Base-by-base conservation (phyloP, 1,284 basidiomycete genomes). In the Trichosporon coremiiforme region DNA sequence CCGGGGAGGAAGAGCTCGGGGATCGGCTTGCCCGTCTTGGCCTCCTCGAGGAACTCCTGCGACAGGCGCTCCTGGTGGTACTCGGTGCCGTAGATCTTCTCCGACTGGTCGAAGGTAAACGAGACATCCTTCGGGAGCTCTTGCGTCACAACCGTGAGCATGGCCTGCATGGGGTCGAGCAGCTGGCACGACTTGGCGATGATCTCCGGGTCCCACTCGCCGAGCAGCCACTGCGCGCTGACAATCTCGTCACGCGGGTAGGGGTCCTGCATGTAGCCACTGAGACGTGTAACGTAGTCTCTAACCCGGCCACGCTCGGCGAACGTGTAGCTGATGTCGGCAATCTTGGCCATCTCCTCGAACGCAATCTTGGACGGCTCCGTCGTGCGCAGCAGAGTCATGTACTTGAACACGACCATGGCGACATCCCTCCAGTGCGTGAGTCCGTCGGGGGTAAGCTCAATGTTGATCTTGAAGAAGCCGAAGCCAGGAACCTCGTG, bases 401-500 rank as follows among this genome's bases (percentile, higher is more conserved):
- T 87, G 84, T 98, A 99, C 78, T 94, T 92, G 87, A 93, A 95
- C 15, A 91, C 85, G 15, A 89, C 86, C 35, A 90, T 84, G 12
- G 92, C 86, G 53, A 95, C 89, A 25, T 89, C 87, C 60, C 89
- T 88, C 83, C 97, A 90, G 78, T 96, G 89, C 76, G 88, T 91
- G 72, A 98, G 90, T 4, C 97, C 97, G 68, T 93, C 90, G 60
- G 88, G 86, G 0, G 97, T 98, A 70, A 99, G 84, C 76, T 93
- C 86, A 36, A 93, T 85, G 5, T 89, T 90, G 50, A 94, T 84
- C 82, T 93, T 95, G 85, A 98, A 95, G 86, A 94, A 91, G 66
- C 90, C 90, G 80, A 98, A 96, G 4, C 88, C 94, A 20, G 91
- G 87, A 0, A 84, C 86, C 13, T 84, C 85, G 68, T 88, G 87